Percentiles rank a stretch among this genome's conserved stretches.
These are phyloP conservation scores for Rhododendron mucronatum DNA, from an alignment of 148 eudicot species.

Conservation along the genomic window DNA sequence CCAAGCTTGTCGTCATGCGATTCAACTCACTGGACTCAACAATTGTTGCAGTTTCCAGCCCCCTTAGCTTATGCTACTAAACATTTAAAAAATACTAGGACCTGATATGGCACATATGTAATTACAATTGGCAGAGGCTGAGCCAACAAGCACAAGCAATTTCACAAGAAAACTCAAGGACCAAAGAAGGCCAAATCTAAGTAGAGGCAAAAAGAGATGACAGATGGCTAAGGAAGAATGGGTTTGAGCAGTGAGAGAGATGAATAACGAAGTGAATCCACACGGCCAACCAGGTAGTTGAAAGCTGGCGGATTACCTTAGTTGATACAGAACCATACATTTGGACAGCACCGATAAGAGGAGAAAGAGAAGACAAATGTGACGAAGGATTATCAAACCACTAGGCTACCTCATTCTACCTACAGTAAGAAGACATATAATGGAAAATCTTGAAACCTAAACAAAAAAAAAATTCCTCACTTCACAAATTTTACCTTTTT, in stretches of 20 bases:
- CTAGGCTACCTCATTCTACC: neutral
- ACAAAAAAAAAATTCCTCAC: neutral
- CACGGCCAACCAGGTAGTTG: neutral
- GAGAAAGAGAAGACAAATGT: neutral
- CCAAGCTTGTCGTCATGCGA: neutral
- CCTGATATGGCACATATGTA: neutral
- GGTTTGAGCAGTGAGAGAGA: neutral
- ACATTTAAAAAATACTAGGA: neutral
- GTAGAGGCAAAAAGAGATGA: neutral
- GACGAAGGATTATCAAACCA: neutral
- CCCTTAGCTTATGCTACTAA: neutral
- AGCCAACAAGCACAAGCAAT: neutral
- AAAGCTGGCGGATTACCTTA: neutral
- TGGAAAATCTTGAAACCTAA: neutral
- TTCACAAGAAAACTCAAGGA: neutral
- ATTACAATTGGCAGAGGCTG: neutral
- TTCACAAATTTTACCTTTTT: neutral
- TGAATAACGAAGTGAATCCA: neutral
- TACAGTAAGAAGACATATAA: neutral
- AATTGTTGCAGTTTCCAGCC: neutral
- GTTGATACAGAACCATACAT: neutral
- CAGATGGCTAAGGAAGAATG: neutral
- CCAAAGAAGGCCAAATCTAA: neutral
- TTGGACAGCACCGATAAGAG: neutral
- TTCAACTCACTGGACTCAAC: neutral